Evolutionary conservation across 805 yeast genomes (phyloP), one percentile per base, ranked within the genome.

Genomic region (Yarrowia sp.): DNA sequence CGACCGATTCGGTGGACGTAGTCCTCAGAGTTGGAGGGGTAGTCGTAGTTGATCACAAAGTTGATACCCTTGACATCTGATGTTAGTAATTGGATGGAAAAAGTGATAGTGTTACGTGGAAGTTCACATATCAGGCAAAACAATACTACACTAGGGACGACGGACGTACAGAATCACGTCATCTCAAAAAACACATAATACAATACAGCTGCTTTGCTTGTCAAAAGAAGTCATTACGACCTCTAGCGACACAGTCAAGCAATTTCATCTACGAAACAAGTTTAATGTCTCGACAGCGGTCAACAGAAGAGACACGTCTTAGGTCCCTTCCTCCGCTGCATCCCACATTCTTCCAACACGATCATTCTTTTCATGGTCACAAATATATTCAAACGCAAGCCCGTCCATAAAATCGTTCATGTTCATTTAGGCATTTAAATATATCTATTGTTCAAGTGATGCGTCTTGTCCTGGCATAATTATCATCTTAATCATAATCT

Each of bases 1-100:
- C 98, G 93, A 80, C 99, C 99, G 77, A 94, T 95, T 83, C 99
- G 88, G 80, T 94, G 99, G 71, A 94, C 98, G 79, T 94, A 94
- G 83, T 95, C 98, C 84, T 95, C 99, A 77, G 93, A 91, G 82
- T 94, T 94, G 80, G 91, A 92, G 77, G 99, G 98, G 93, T 94
- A 94, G 80, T 94, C 98, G 77, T 85, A 92, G 87, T 95, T 95
- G 79, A 95, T 85, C 70, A 95, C 99, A 76, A 83, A 87, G 74
- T 93, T 89, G 78, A 95, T 91, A 79, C 98, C 99, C 85, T 95
- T 95, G 81, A 95, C 99, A 83, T 95, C 99, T 93, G 79, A 67
- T 75, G 68, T 68, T 70, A 68, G 64, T 33, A 40, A 19, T 14
- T 24, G 42, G 63, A 55, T n/a, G 33, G n/a, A 19, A 30, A 53